phyloP scores from a whole-genome alignment of 1,284 basidiomycete species.

The Sporisorium sorghi region DNA sequence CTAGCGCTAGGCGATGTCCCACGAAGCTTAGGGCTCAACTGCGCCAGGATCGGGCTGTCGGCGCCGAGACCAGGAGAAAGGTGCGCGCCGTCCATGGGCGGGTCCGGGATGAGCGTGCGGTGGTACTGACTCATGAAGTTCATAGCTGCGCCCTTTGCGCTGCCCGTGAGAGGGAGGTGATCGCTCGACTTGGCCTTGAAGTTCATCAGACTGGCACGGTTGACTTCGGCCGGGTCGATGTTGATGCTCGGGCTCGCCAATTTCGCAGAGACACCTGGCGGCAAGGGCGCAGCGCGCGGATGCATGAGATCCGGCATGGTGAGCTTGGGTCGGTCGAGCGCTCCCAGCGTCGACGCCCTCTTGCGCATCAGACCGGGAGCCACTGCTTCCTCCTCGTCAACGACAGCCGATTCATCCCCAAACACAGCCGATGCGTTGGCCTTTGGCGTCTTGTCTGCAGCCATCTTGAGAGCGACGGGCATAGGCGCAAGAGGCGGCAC shows the following conservation, averaged over 20 bases:
- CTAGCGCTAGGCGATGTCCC: conserved; percentile 32
- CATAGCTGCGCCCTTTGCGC: conserved; percentile 23
- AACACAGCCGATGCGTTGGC: conserved; percentile 12
- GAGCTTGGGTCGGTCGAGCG: conserved; percentile 41
- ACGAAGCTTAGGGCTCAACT: conserved; percentile 38
- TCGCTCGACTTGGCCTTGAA: conserved; percentile 44
- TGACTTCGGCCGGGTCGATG: conserved; percentile 32
- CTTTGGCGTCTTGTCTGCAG: conserved; percentile 18
- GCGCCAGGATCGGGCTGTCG: conserved; percentile 42
- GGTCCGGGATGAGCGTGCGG: conserved; percentile 43
- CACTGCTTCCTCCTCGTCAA: not conserved
- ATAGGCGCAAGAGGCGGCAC: conserved; percentile 43
- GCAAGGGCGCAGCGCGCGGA: conserved; percentile 41
- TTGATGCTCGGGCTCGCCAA: conserved; percentile 16
- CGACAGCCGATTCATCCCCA: not conserved
- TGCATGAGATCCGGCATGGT: conserved; percentile 35
- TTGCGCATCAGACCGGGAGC: conserved; percentile 20
- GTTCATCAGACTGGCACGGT: conserved; percentile 23
- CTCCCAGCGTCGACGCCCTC: conserved; percentile 39
- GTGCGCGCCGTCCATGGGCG: conserved; percentile 28
- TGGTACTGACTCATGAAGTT: conserved; percentile 50
- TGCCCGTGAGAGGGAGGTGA: conserved; percentile 25
- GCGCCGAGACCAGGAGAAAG: conserved; percentile 43
- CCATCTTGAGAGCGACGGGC: conserved; percentile 33
- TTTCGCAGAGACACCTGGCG: conserved; percentile 18